Evolutionary conservation across 305 asterid genomes (phyloP).

Genomic region (Solanum aculeatissimum): DNA sequence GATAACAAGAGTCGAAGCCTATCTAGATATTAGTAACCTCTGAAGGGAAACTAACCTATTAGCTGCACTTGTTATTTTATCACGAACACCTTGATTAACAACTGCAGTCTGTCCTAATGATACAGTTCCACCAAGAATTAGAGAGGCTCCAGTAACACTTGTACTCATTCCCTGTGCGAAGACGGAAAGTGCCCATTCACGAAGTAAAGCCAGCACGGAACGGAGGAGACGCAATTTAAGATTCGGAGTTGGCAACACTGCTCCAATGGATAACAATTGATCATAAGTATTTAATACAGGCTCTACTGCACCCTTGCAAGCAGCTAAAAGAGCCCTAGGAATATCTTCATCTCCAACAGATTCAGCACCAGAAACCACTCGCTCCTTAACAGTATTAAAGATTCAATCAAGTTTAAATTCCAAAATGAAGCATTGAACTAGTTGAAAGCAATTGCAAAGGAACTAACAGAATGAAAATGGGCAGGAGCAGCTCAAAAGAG

Average conservation of each 20-base stretch:
- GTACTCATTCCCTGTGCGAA: constrained; percentile 77
- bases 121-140: constrained; percentile 66
- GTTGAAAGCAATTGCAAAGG: not conserved
- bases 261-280: constrained; percentile 71
- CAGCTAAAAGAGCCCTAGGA: constrained; percentile 78
- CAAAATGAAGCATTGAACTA: not conserved
- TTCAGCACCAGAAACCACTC: constrained; percentile 60
- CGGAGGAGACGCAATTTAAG: constrained; percentile 77
- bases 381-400: constrained; percentile 34
- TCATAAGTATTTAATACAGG: constrained; percentile 82
- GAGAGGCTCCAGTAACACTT: constrained; percentile 74
- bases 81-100: constrained; percentile 69
- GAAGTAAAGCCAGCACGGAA: constrained; percentile 71
- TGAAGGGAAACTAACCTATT: constrained; percentile 42
- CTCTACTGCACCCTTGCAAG: constrained; percentile 84
- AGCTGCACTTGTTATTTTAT: constrained; percentile 77
- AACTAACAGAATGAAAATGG: not conserved
- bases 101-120: constrained; percentile 48
- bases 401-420: not conserved
- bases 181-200: constrained; percentile 80
- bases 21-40: not conserved
- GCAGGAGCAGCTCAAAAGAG: not conserved
- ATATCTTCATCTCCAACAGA: constrained; percentile 86
- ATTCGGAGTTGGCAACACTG: constrained; percentile 56
- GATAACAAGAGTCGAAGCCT: not conserved